Percentiles rank a stretch among this genome's conserved stretches.
Conservation (phyloP, 2,329 filamentous ascomycete genomes). For the Fusarium subglutinans region DNA sequence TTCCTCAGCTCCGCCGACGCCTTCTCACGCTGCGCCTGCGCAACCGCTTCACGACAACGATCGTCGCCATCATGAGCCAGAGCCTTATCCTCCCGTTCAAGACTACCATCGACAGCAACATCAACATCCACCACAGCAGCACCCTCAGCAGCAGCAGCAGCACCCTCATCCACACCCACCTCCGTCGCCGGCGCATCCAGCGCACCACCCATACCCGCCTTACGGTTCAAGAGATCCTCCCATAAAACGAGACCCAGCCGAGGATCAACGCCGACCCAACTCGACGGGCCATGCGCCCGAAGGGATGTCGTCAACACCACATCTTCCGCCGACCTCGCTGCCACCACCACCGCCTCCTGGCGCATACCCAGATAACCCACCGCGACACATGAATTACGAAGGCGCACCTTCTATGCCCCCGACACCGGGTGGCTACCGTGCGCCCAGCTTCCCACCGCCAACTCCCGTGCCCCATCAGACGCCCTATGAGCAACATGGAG, state of each 20-base stretch:
- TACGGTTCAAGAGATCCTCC: conserved; percentile 61
- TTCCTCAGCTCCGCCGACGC: conserved; percentile 44
- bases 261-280: conserved; percentile 62
- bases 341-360: conserved; percentile 45
- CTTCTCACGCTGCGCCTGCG: conserved; percentile 43
- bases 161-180: conserved; percentile 40
- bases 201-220: conserved; percentile 54
- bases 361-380: conserved; percentile 56
- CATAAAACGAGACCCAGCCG: conserved; percentile 65
- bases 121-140: conserved; percentile 17
- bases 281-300: conserved; percentile 59
- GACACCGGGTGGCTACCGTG: conserved; percentile 55
- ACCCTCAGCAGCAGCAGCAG: conserved; percentile 23
- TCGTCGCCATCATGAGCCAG: conserved; percentile 66
- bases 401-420: conserved; percentile 56
- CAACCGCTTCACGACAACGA: conserved; percentile 55
- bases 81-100: conserved; percentile 63
- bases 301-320: conserved; percentile 45
- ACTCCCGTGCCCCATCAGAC: conserved; percentile 52
- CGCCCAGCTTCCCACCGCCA: conserved; percentile 53
- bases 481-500: conserved; percentile 50
- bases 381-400: conserved; percentile 65
- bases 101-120: conserved; percentile 55
- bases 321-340: conserved; percentile 46
- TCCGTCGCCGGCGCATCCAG: conserved; percentile 51